Conservation (phyloP, 2,329 filamentous ascomycete species). For the Trichoderma semiorbis region DNA sequence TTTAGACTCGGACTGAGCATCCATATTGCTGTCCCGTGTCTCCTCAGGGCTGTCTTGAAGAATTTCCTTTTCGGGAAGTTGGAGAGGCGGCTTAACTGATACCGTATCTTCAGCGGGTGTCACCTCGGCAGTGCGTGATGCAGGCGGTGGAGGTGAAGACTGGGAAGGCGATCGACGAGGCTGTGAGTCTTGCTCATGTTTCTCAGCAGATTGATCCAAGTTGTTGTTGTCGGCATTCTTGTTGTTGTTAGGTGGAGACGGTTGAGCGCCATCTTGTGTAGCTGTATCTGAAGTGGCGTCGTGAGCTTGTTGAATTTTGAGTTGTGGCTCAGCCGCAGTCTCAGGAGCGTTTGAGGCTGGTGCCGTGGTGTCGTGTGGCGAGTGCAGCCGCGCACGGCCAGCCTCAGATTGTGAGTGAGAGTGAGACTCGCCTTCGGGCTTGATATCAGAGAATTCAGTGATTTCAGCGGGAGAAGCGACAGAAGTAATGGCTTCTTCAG, state of each 20-base stretch:
- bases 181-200: not conserved
- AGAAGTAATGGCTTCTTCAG: not conserved
- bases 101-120: not conserved
- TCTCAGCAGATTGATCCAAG: not conserved
- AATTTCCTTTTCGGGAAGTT: slow-evolving; percentile 15
- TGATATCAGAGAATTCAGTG: not conserved
- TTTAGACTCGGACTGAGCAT: not conserved
- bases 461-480: not conserved
- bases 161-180: not conserved
- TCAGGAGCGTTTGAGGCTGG: not conserved
- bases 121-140: not conserved
- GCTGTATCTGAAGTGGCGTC: not conserved
- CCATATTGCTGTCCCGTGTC: not conserved
- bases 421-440: not conserved
- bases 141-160: not conserved
- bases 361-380: slow-evolving; percentile 1
- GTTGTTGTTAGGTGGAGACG: not conserved
- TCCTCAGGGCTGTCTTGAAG: not conserved
- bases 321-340: slow-evolving; percentile 4
- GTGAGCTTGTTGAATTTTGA: not conserved
- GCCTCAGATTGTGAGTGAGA: not conserved
- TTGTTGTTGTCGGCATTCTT: not conserved
- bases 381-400: not conserved
- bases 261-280: not conserved
- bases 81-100: not conserved